Percentiles rank a stretch among this genome's conserved stretches.
These are phyloP conservation scores for Polyporus arcularius DNA, from an alignment of 768 basidiomycete genomes.

Conservation along the genomic window DNA sequence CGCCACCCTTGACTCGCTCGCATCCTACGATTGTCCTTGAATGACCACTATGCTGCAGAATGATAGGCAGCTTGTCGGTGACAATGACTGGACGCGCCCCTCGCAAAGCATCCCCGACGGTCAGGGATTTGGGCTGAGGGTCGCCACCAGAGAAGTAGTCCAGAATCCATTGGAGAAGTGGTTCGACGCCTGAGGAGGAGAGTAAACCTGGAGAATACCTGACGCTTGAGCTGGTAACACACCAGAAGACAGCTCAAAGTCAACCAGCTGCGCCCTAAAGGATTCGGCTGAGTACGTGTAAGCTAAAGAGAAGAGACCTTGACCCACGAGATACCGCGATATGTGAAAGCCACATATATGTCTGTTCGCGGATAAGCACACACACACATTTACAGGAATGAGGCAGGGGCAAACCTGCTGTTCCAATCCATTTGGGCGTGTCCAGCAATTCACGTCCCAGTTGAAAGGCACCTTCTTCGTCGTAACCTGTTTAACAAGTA, in stretches of 20 bases:
- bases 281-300: too few relatives aligned
- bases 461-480: constrained; percentile 64
- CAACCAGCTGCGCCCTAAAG: constrained; percentile 59
- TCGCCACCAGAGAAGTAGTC: constrained; percentile 56
- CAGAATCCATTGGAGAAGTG: constrained; percentile 72
- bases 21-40: constrained; percentile 88
- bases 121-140: constrained; percentile 27
- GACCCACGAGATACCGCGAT: constrained; percentile 79
- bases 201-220: background rate
- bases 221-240: constrained; percentile 6
- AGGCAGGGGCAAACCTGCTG: constrained; percentile 53
- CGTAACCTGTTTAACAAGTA: constrained; percentile 54
- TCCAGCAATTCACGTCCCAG: constrained; percentile 54
- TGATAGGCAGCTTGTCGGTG: constrained; percentile 75
- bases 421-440: constrained; percentile 79
- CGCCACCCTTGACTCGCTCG: constrained; percentile 60
- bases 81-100: constrained; percentile 51
- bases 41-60: constrained; percentile 83
- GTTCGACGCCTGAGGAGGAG: constrained; percentile 14
- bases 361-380: constrained; percentile 42
- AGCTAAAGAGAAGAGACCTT: background rate
- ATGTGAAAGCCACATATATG: constrained; percentile 76
- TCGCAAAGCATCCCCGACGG: constrained; percentile 55
- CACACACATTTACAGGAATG: background rate
- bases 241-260: constrained; percentile 63